Conservation (phyloP, 169 alveolate genomes). For the Cryptosporidium ryanae region DNA sequence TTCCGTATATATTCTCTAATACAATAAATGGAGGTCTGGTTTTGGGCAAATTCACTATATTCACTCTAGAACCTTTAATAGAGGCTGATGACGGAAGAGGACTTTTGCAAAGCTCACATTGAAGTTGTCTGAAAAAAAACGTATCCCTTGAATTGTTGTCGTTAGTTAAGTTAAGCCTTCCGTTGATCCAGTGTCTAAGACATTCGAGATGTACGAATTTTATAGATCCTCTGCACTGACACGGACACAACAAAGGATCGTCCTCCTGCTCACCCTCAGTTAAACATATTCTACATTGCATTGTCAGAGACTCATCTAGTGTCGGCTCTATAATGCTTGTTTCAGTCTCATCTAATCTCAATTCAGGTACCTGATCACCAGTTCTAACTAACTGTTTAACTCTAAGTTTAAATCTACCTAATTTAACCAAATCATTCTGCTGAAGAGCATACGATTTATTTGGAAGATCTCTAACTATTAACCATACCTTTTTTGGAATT, state of each 20-base stretch:
- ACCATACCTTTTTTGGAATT: constrained; percentile 90
- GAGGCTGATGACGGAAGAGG: constrained; percentile 82
- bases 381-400: constrained; percentile 87
- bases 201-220: constrained; percentile 94
- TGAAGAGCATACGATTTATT: constrained; percentile 85
- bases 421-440: constrained; percentile 92
- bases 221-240: constrained; percentile 93
- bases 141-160: constrained; percentile 78
- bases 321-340: constrained; percentile 61
- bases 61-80: constrained; percentile 82
- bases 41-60: constrained; percentile 85
- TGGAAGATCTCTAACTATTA: constrained; percentile 89
- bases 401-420: constrained; percentile 92
- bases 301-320: constrained; percentile 55
- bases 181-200: constrained; percentile 93
- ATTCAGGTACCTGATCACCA: constrained; percentile 67
- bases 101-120: constrained; percentile 89
- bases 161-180: constrained; percentile 85
- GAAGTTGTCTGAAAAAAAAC: constrained; percentile 82
- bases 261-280: constrained; percentile 88
- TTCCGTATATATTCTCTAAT: constrained; percentile 87
- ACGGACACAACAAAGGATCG: constrained; percentile 90
- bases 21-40: constrained; percentile 90
- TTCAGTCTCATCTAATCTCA: constrained; percentile 59
- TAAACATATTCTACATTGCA: constrained; percentile 93